phyloP scores from a whole-genome alignment of 768 basidiomycete species.

The Phlebiopsis gigantea region DNA sequence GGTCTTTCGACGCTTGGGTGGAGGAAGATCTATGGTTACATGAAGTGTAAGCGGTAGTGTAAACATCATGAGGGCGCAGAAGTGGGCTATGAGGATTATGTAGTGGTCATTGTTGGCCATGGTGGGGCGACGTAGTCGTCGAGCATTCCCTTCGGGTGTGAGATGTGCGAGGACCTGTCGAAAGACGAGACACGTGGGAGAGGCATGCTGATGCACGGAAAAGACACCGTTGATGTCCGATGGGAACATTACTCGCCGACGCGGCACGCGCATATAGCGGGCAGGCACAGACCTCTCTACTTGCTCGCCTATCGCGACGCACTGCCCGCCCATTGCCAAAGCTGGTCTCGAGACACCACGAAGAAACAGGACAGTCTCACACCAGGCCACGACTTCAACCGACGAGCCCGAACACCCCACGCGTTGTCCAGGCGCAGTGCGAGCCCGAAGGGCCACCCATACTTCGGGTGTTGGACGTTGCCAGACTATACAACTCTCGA shows the following conservation, averaged over 20 bases:
- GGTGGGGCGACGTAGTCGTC: neutral
- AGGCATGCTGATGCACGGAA: slow-evolving; percentile 1
- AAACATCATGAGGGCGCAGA: slow-evolving; percentile 15
- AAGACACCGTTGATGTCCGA: neutral
- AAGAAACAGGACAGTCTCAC: too few species aligned
- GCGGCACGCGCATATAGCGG: slow-evolving; percentile 4
- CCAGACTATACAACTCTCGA: too few species aligned
- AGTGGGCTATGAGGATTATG: slow-evolving; percentile 26
- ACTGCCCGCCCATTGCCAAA: neutral
- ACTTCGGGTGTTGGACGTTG: too few species aligned
- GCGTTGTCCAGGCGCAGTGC: too few species aligned
- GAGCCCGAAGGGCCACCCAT: too few species aligned
- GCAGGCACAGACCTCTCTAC: neutral
- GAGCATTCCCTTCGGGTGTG: slow-evolving; percentile 3
- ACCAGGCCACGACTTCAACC: too few species aligned
- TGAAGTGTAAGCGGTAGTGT: slow-evolving; percentile 25
- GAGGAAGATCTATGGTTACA: slow-evolving; percentile 57
- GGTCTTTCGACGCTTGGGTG: slow-evolving; percentile 74
- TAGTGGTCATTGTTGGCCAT: slow-evolving; percentile 35
- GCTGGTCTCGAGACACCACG: too few species aligned
- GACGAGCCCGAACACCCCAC: too few species aligned
- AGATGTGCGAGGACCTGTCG: neutral
- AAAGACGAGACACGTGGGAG: slow-evolving; percentile 3
- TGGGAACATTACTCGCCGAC: neutral
- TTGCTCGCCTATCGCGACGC: neutral